Percentiles rank a stretch among this genome's conserved stretches.
These are phyloP conservation scores for Alternaria arborescens DNA, from an alignment of 2,329 filamentous ascomycete species.

Conservation along the genomic window DNA sequence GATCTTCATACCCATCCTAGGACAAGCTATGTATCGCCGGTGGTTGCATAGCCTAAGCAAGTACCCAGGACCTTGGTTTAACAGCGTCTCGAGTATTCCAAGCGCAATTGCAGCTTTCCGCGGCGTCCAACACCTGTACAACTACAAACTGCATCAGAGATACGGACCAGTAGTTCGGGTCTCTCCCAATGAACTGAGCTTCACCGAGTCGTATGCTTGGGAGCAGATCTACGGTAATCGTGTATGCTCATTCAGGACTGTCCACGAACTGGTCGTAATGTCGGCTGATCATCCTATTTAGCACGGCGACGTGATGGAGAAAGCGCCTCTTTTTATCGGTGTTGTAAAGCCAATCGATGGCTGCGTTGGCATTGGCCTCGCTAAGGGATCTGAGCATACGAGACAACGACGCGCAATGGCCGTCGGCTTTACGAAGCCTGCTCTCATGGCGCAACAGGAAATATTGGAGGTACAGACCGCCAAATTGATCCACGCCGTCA, in stretches of 20 bases:
- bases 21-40: not conserved
- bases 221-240: constrained; percentile 2
- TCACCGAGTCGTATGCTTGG: not conserved
- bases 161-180: constrained; percentile 1
- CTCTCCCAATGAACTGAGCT: not conserved
- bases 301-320: constrained; percentile 1
- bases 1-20: not conserved
- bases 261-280: not conserved
- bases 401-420: constrained; percentile 7
- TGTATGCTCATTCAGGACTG: not conserved
- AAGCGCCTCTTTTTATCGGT: not conserved
- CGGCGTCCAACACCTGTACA: constrained; percentile 1
- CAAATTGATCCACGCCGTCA: not conserved
- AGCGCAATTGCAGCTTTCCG: not conserved
- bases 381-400: not conserved
- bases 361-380: constrained; percentile 2
- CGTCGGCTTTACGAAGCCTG: not conserved
- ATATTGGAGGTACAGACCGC: not conserved
- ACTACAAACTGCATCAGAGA: constrained; percentile 1
- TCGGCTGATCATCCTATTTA: not conserved
- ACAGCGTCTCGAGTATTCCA: not conserved
- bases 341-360: not conserved
- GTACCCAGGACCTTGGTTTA: constrained; percentile 1
- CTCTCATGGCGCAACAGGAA: not conserved
- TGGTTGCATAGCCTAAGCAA: not conserved